Percentiles rank a stretch among this genome's conserved stretches.
Evolutionary conservation across 345 rosid species (phyloP).

Genomic region (Eutrema yunnanense): DNA sequence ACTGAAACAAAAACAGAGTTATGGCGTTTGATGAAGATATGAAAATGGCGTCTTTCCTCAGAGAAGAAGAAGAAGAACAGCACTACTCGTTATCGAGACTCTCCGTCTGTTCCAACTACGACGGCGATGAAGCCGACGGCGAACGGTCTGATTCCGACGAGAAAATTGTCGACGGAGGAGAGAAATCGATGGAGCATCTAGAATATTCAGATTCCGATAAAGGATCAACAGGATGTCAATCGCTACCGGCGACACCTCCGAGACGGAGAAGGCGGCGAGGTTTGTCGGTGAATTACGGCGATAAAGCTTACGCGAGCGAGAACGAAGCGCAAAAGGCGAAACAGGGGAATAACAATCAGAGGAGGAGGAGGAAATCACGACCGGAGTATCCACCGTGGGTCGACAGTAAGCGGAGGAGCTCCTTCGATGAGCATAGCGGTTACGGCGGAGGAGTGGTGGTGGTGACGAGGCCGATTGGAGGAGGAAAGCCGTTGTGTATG

Average conservation of each 20-base stretch:
- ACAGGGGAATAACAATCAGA: constrained; percentile 37
- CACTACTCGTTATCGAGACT: constrained; percentile 23
- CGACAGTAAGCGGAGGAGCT: constrained; percentile 29
- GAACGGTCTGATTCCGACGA: constrained; percentile 23
- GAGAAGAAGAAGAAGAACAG: constrained; percentile 20
- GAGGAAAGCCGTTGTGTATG: constrained; percentile 75
- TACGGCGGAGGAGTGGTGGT: constrained; percentile 51
- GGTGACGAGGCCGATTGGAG: constrained; percentile 81
- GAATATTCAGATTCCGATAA: constrained; percentile 28
- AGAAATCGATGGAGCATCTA: constrained; percentile 5
- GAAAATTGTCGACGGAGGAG: background rate
- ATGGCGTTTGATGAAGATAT: constrained; percentile 26
- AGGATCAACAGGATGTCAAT: constrained; percentile 17
- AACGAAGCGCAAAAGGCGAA: constrained; percentile 47
- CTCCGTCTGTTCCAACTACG: constrained; percentile 30
- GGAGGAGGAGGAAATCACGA: constrained; percentile 33
- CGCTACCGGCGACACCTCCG: constrained; percentile 31
- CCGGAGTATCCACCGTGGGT: constrained; percentile 34
- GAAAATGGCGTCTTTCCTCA: constrained; percentile 23
- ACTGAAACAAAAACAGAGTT: background rate
- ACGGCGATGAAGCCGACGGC: constrained; percentile 28
- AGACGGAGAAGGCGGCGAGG: constrained; percentile 5
- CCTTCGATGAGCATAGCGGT: constrained; percentile 28
- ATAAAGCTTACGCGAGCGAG: constrained; percentile 76
- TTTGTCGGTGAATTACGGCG: background rate